These are phyloP conservation scores for Gossypium aridum DNA, from an alignment of 441 rosid species.

Conservation along the genomic window DNA sequence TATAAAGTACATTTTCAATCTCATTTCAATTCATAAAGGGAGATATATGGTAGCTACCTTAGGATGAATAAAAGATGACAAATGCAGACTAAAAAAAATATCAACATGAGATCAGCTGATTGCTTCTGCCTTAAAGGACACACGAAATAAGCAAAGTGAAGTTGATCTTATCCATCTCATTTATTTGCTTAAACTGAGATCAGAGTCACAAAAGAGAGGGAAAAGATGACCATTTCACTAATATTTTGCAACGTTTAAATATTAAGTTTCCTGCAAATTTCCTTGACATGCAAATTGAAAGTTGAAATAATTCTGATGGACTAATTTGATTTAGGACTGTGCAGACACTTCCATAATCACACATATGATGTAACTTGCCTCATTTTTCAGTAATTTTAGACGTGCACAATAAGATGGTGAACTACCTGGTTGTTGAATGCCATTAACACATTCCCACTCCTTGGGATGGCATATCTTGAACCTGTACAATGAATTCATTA, in stretches of 20 bases:
- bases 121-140: neutral
- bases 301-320: neutral
- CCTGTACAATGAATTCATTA: slow-evolving; percentile 40
- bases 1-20: slow-evolving; percentile 11
- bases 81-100: slow-evolving; percentile 6
- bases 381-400: neutral
- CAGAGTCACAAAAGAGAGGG: neutral
- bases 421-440: slow-evolving; percentile 94
- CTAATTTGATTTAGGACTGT: neutral
- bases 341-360: neutral
- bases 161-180: neutral
- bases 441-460: slow-evolving; percentile 79
- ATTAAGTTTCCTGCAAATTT: neutral
- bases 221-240: neutral
- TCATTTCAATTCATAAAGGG: slow-evolving; percentile 8
- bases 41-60: neutral
- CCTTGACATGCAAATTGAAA: neutral
- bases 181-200: neutral
- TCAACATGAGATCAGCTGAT: neutral
- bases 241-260: neutral
- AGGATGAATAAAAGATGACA: neutral
- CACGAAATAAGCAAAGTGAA: neutral
- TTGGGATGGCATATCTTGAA: slow-evolving; percentile 88
- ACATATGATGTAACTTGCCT: neutral
- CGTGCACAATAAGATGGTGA: neutral